These are phyloP conservation scores for Pythium scleroteichum DNA, from an alignment of 352 stramenopile genomes.

Conservation along the genomic window DNA sequence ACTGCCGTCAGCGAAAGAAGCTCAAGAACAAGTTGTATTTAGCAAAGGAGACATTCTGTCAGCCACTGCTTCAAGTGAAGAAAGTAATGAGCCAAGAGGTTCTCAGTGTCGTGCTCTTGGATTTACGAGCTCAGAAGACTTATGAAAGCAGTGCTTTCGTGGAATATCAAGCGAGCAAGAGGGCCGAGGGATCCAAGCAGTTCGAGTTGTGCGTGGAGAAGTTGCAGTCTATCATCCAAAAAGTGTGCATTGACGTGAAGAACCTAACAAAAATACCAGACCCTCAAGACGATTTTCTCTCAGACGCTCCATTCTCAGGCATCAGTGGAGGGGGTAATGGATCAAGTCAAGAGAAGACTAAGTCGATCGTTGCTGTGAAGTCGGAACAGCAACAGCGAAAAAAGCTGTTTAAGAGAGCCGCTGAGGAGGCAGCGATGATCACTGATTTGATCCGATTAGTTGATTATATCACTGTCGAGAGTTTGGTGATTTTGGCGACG, in stretches of 20 bases:
- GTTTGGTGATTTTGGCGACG: conserved; percentile 83
- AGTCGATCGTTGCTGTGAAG: conserved; percentile 93
- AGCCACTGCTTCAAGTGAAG: conserved; percentile 87
- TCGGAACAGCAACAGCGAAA: conserved; percentile 84
- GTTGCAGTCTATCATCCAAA: conserved; percentile 87
- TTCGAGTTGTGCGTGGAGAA: conserved; percentile 92
- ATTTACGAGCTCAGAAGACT: conserved; percentile 87
- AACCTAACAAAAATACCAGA: conserved; percentile 74
- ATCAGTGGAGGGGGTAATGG: conserved; percentile 27
- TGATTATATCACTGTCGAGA: conserved; percentile 93
- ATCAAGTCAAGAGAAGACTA: conserved; percentile 75
- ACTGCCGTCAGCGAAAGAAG: conserved; percentile 86
- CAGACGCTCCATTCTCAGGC: conserved; percentile 33
- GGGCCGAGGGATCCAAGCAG: conserved; percentile 85
- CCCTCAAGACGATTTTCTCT: conserved; percentile 64
- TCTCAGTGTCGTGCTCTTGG: conserved; percentile 77
- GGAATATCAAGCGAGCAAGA: conserved; percentile 88
- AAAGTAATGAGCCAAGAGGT: conserved; percentile 86
- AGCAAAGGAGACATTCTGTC: conserved; percentile 90
- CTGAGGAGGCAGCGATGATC: conserved; percentile 89
- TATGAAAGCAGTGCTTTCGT: conserved; percentile 89
- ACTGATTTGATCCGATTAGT: conserved; percentile 92
- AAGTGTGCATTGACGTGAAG: conserved; percentile 90
- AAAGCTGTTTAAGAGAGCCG: conserved; percentile 82
- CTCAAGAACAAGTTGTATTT: conserved; percentile 85